These are phyloP conservation scores for Annulohypoxylon truncatum DNA, from an alignment of 2,329 filamentous ascomycete genomes.

Conservation along the genomic window DNA sequence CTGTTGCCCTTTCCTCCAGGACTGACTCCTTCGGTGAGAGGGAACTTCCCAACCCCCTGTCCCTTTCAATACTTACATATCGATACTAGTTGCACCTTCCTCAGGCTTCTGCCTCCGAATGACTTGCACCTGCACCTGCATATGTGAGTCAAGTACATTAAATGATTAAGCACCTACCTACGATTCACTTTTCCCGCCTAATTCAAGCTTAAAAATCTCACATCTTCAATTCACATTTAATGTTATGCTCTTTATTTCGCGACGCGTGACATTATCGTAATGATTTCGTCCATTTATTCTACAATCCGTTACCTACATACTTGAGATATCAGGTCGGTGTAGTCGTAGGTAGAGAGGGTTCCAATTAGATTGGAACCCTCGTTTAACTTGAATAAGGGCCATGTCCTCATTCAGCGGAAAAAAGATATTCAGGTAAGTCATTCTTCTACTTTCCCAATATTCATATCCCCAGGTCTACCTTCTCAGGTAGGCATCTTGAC, in stretches of 20 bases:
- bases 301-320: neutral
- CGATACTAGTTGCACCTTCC: neutral
- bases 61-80: neutral
- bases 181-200: neutral
- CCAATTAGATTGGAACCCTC: constrained; percentile 18
- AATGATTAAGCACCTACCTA: neutral
- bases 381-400: neutral
- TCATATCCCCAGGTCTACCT: neutral
- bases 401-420: constrained; percentile 36
- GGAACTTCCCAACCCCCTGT: neutral
- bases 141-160: neutral
- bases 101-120: neutral
- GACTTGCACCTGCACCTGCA: constrained; percentile 4
- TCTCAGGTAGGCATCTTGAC: neutral
- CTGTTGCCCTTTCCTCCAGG: constrained; percentile 1
- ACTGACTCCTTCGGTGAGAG: constrained; percentile 7
- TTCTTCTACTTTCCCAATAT: neutral
- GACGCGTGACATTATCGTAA: constrained; percentile 5
- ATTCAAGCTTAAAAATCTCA: neutral
- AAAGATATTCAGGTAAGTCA: constrained; percentile 32
- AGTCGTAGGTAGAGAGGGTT: constrained; percentile 1
- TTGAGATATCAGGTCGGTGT: neutral
- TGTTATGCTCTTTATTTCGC: neutral
- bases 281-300: neutral
- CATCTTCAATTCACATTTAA: neutral